Evolutionary conservation across 164 flowering plant genomes (phyloP), one percentile per base, ranked within the genome.

Genomic region (Chloranthus sessilifolius): DNA sequence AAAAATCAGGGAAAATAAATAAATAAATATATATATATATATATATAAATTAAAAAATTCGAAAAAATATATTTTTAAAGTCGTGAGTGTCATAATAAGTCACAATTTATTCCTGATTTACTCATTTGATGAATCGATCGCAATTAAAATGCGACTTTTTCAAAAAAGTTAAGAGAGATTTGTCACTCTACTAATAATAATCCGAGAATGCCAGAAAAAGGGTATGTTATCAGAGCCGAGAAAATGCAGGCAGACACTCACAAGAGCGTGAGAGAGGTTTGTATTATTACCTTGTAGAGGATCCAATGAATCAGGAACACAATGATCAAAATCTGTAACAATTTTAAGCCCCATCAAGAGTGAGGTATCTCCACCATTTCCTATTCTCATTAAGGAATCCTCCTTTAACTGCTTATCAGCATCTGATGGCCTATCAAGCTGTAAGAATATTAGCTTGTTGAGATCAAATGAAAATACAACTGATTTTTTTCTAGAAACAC

Each of bases 251-350:
- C 2, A 3, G 10, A 34, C 14, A 5, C 12, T 25, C 3, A 17
- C 11, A 37, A 16, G 10, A 26, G 3, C 28, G 22, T 4, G 19
- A 19, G 34, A 43, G n/a, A 9, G 11, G 10, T 14, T 20, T 6
- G 28, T 11, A 50, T 15, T 34, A 55, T 30, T 73, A 91, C 95
- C 92, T 61, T 69, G 75, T 28, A 53, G 59, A 61, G 46, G 14
- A 52, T 82, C 79, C 50, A 72, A 67, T 20, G 85, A 65, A 66
- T 76, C 84, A 38, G 85, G 79, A 22, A 63, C 88, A 74, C 52
- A 78, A 46, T 65, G 66, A 60, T 59, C 52, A 43, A 43, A 43
- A 44, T 61, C 64, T 42, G 31, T 60, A 37, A 29, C 27, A 6
- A 14, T 37, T 38, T 52, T 50, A 27, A 61, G 51, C 22, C 47